These are phyloP conservation scores for Pichia exigua DNA, from an alignment of 805 yeast genomes.

Conservation along the genomic window DNA sequence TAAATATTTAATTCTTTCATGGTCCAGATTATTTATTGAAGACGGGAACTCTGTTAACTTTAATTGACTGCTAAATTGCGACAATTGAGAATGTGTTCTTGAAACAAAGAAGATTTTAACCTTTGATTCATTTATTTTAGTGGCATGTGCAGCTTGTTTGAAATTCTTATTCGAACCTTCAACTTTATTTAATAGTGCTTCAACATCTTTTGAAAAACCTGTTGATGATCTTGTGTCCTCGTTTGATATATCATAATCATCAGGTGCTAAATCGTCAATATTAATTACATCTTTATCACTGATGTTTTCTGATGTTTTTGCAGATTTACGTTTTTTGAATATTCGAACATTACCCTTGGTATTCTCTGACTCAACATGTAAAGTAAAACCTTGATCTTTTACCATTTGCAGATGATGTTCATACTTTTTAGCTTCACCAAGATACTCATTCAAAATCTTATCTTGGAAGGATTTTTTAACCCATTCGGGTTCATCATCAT, in stretches of 20 bases:
- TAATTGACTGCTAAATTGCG: constrained; percentile 72
- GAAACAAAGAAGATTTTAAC: constrained; percentile 64
- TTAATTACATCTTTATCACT: not conserved
- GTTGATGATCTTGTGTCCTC: constrained; percentile 17
- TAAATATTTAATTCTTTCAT: constrained; percentile 55
- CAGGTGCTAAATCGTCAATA: constrained; percentile 15
- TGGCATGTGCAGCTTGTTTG: not conserved
- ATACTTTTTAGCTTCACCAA: constrained; percentile 29
- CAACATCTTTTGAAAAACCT: constrained; percentile 39
- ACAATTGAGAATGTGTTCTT: constrained; percentile 84
- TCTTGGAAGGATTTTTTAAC: constrained; percentile 27
- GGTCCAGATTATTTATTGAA: constrained; percentile 32
- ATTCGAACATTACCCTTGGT: constrained; percentile 19
- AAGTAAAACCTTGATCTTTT: constrained; percentile 20
- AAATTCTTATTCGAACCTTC: constrained; percentile 16
- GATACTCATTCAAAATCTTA: constrained; percentile 25
- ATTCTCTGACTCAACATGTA: constrained; percentile 20
- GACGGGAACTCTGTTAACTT: constrained; percentile 56
- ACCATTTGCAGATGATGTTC: constrained; percentile 34
- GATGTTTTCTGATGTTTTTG: not conserved
- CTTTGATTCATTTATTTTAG: constrained; percentile 26
- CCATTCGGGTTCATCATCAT: constrained; percentile 38
- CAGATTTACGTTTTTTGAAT: constrained; percentile 20
- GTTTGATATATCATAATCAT: constrained; percentile 27
- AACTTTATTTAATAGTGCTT: constrained; percentile 37